Evolutionary conservation across 2,329 filamentous ascomycete genomes (phyloP), one percentile per base, ranked within the genome.

Genomic region (Arthroderma sp.): DNA sequence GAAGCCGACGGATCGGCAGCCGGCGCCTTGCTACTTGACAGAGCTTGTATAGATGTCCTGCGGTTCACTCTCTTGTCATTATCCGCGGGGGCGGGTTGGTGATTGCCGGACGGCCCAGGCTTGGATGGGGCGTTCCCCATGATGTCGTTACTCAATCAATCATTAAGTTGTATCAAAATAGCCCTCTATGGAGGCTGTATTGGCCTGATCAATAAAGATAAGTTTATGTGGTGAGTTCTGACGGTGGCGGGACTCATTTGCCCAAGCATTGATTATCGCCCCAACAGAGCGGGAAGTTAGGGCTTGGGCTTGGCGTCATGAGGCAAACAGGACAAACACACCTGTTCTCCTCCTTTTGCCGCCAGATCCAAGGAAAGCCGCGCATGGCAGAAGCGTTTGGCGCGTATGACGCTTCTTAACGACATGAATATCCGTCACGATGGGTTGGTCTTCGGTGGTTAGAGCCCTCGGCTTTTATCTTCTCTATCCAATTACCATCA

Each of bases 91-190:
- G 53, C 44, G 53, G 44, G 38, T 29, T 52, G 56, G 48, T 53
- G 52, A 46, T 56, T 55, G 43, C 50, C 53, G 45, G 61, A 58
- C 51, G 57, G 57, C 46, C 54, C 53, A 43, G 62, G 60, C 54
- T 69, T 70, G 51, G 66, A 70, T 56, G 66, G 64, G 57, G 63
- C 66, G 57, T 70, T 70, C 53, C 69, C 69, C 68, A 71, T 71
- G 51, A 56, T 57, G 36, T 38, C 43, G 37, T 42, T 31, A 38
- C 40, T 34, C 30, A 32, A 27, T 31, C 34, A 38, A 30, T 42
- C 40, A 42, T 22, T 22, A 22, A 22, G 15, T 22, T 22, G 15
- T 22, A 22, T 22, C 15, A 22, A 3, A 22, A 22, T 22, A 22
- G 15, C 15, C 15, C 15, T 22, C 15, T 22, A 22, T 22, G 15